These are phyloP conservation scores for Penicillium chermesinum DNA, from an alignment of 495 filamentous ascomycete genomes.

Conservation along the genomic window DNA sequence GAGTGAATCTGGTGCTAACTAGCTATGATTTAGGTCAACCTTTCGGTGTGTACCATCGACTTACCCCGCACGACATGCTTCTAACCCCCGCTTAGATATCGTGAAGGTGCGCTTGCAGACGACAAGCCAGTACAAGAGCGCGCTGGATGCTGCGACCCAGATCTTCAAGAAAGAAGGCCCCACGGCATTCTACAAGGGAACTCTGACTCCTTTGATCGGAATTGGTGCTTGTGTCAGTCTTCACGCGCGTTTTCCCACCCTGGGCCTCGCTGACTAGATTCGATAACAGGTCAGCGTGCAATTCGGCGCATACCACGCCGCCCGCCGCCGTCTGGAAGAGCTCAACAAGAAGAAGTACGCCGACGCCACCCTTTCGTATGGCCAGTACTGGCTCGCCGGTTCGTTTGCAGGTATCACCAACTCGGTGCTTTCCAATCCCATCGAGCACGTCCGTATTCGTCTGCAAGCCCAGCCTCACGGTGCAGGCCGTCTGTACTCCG, in stretches of 20 bases:
- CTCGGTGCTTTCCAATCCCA: conserved; percentile 79
- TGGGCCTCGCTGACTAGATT: conserved; percentile 6
- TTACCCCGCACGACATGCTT: conserved; percentile 3
- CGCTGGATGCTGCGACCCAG: conserved; percentile 69
- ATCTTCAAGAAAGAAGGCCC: conserved; percentile 88
- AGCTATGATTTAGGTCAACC: conserved; percentile 75
- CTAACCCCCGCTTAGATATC: conserved; percentile 60
- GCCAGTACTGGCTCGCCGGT: conserved; percentile 84
- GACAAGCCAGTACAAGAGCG: conserved; percentile 69
- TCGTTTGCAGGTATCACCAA: conserved; percentile 93
- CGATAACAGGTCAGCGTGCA: conserved; percentile 72
- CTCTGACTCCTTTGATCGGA: conserved; percentile 89
- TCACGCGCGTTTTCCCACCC: not conserved
- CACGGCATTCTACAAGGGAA: conserved; percentile 96
- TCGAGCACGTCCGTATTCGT: conserved; percentile 97
- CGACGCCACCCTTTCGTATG: conserved; percentile 57
- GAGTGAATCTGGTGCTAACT: conserved; percentile 23
- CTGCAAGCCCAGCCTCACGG: conserved; percentile 96
- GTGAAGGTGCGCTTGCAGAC: conserved; percentile 98
- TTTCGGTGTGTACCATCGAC: conserved; percentile 54
- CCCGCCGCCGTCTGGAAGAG: conserved; percentile 77
- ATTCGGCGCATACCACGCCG: conserved; percentile 95
- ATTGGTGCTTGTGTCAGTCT: conserved; percentile 85
- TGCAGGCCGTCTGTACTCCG: conserved; percentile 66
- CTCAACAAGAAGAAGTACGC: conserved; percentile 55